These are phyloP conservation scores for Phytophthora cryptogea DNA, from an alignment of 352 stramenopile genomes.

Conservation along the genomic window DNA sequence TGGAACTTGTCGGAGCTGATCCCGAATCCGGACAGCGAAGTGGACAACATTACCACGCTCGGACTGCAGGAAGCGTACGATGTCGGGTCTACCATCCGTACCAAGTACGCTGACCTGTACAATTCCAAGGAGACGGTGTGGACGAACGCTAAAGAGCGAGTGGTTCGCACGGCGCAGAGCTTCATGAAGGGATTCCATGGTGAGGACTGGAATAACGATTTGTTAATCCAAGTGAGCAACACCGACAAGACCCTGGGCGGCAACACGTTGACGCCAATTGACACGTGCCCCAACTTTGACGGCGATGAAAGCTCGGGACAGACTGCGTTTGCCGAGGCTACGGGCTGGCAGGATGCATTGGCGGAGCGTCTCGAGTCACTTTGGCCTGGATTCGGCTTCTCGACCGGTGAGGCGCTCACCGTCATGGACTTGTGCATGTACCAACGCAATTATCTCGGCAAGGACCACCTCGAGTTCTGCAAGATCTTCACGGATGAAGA, in stretches of 20 bases:
- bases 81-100: conserved; percentile 39
- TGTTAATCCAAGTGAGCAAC: conserved; percentile 44
- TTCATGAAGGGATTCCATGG: conserved; percentile 62
- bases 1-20: conserved; percentile 52
- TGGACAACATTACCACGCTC: conserved; percentile 64
- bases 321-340: conserved; percentile 29
- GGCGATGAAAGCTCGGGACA: conserved; percentile 35
- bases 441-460: conserved; percentile 52
- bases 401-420: conserved; percentile 35
- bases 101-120: conserved; percentile 51
- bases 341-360: conserved; percentile 32
- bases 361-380: conserved; percentile 38
- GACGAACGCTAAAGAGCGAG: conserved; percentile 55
- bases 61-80: conserved; percentile 50
- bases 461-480: conserved; percentile 47
- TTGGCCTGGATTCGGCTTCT: conserved; percentile 48
- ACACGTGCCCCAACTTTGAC: conserved; percentile 51
- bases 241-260: conserved; percentile 43
- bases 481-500: conserved; percentile 59
- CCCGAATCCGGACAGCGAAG: conserved; percentile 30
- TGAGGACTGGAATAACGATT: conserved; percentile 20
- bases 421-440: conserved; percentile 70
- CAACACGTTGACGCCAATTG: conserved; percentile 59
- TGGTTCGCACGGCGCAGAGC: conserved; percentile 51
- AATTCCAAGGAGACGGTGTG: conserved; percentile 46